A percentile compares a stretch with the other conserved stretches of the same genome.
phyloP scores from a whole-genome alignment of 1,139 yeast genomes.

The Pichia inconspicua region DNA sequence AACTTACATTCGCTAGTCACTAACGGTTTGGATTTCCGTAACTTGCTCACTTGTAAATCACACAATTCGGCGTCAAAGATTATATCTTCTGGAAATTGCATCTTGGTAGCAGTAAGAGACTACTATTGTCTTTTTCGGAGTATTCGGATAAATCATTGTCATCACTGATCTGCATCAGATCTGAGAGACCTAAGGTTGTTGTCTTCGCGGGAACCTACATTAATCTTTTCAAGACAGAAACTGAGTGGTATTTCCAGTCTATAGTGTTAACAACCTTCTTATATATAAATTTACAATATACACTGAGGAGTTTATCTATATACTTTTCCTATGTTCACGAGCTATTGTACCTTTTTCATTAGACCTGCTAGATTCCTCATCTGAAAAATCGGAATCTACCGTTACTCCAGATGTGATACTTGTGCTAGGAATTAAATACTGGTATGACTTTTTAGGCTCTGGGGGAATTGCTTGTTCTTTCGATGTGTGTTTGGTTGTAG shows the following conservation, averaged over 20 bases:
- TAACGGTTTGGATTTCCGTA: constrained; percentile 10
- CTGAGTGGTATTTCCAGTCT: no score
- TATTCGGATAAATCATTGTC: neutral
- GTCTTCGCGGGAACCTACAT: no score
- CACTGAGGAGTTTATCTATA: neutral
- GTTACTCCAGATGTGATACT: neutral
- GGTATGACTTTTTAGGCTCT: neutral
- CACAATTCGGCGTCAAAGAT: constrained; percentile 9
- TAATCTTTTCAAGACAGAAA: no score
- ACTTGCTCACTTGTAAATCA: constrained; percentile 8
- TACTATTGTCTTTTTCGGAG: neutral
- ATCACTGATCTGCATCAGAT: no score
- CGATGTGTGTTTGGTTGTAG: neutral
- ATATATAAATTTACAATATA: no score
- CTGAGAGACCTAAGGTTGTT: no score
- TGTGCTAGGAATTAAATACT: neutral
- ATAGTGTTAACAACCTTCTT: no score
- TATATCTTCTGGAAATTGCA: constrained; percentile 7
- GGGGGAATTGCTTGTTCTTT: no score
- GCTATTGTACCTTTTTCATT: neutral
- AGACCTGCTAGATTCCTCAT: neutral
- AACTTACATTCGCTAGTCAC: constrained; percentile 13
- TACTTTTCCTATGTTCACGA: neutral
- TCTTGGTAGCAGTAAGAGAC: neutral
- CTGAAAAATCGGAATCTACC: neutral